Percentiles rank a stretch among this genome's conserved stretches.
These are phyloP conservation scores for Pestalotiopsis sp. DNA, from an alignment of 2,329 filamentous ascomycete species.

Conservation along the genomic window DNA sequence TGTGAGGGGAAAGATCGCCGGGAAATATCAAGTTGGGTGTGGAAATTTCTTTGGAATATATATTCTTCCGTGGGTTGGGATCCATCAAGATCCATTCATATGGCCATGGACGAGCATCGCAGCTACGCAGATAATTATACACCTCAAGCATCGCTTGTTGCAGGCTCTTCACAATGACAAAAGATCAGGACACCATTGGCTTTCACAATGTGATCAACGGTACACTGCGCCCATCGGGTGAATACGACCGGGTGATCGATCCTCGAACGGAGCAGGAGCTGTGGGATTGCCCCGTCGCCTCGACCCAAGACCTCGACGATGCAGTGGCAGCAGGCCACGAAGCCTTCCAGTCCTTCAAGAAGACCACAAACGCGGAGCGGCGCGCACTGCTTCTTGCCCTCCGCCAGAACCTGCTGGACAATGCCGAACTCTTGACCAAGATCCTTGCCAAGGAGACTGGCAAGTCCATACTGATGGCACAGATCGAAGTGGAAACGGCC, in stretches of 20 bases:
- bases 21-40: no score
- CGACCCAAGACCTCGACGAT: background rate
- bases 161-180: background rate
- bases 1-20: no score
- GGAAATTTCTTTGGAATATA: no score
- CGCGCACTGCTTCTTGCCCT: constrained; percentile 21
- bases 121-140: background rate
- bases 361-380: background rate
- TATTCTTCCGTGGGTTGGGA: no score
- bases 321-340: background rate
- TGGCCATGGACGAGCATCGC: background rate
- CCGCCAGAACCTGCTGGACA: constrained; percentile 23
- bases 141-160: background rate
- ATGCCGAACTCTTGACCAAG: constrained; percentile 13
- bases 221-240: constrained; percentile 35
- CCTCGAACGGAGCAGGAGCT: constrained; percentile 6
- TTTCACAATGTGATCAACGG: constrained; percentile 51
- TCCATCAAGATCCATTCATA: background rate
- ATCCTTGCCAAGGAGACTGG: no score
- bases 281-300: constrained; percentile 2
- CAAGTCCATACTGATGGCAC: background rate
- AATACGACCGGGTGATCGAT: constrained; percentile 38
- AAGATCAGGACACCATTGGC: constrained; percentile 16
- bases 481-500: background rate
- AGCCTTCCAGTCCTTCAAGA: background rate